Base-by-base conservation (phyloP, 208 protist genomes). In the Crithidia mellificae region DNA sequence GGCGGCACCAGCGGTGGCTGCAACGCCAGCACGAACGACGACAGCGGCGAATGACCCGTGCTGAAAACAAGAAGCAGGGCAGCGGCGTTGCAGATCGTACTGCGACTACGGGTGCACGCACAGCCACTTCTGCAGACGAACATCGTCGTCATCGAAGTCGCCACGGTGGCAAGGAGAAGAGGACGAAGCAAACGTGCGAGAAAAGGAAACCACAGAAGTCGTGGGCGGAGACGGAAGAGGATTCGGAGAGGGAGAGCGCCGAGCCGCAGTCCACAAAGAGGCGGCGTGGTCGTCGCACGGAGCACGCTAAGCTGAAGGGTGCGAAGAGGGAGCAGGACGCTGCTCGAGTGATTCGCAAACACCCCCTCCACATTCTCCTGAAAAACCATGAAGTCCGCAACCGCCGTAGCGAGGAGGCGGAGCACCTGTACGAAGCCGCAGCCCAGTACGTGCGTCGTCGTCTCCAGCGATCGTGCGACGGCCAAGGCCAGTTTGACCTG, bases 41-140 rank as follows among this genome's bases (percentile, higher is more conserved):
- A 9, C 50, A 74, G n/a, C 54, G 25, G 5, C 49, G 34, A n/a
- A n/a, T 25, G 43, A 61, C 22, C n/a, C 12, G 41, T 46, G 58
- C 6, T 47, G 20, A 7, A 36, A 43, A 29, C 14, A 22, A 17
- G 32, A 19, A 2, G n/a, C n/a, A n/a, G n/a, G n/a, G n/a, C n/a
- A n/a, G n/a, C n/a, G n/a, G n/a, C n/a, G n/a, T n/a, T n/a, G n/a
- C n/a, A n/a, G n/a, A n/a, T n/a, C n/a, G n/a, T n/a, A n/a, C n/a
- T n/a, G n/a, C n/a, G n/a, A n/a, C n/a, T n/a, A n/a, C n/a, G n/a
- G n/a, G n/a, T n/a, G n/a, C n/a, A n/a, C n/a, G n/a, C n/a, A n/a
- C n/a, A n/a, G n/a, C n/a, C n/a, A n/a, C n/a, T n/a, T n/a, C n/a
- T n/a, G n/a, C n/a, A n/a, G n/a, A n/a, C n/a, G n/a, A n/a, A n/a